Evolutionary conservation across 306 rosid species (phyloP), one percentile per base, ranked within the genome.

Genomic region (Luffa acutangula): DNA sequence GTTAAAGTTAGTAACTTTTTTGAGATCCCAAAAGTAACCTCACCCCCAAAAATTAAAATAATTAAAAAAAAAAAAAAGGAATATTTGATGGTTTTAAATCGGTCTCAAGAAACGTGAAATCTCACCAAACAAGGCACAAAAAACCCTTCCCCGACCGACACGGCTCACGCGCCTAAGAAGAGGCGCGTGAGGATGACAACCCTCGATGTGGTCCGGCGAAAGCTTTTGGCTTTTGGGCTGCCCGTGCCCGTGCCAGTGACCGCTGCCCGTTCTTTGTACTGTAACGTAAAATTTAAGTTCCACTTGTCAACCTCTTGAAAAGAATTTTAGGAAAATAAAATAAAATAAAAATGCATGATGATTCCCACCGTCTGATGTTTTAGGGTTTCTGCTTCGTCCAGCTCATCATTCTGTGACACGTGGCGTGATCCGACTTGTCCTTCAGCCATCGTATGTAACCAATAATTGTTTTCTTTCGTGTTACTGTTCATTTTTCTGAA

Each of bases 221-320:
- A 69, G 51, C 53, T 69, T 69, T 71, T n/a, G 56, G 56, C 77
- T 71, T 21, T 46, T 21, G 37, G 76, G 76, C 57, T 71, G 20
- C 76, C 75, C 31, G 31, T 25, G 31, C 69, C 18, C 31, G 4
- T 1, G 15, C 53, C 63, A 4, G 15, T 21, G 13, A 39, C 70
- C 70, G 9, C 70, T 67, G 51, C 75, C 75, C 75, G 51, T 41
- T 41, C 7, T 8, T 5, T 71, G 17, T n/a, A 70, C 4, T 46
- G 37, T 71, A 71, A 46, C 77, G 77, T 53, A 83, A 77, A 48
- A 15, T 71, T 78, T 42, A 87, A 82, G 86, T 83, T 78, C 81
- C 65, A 37, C 46, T 11, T 78, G 60, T 39, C 82, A 21, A 56
- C 15, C 64, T 51, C 15, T 33, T n/a, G 15, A 5, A 15, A 60